Evolutionary conservation across 2,329 filamentous ascomycete species (phyloP).

Genomic region (Tolypocladium tundrense): DNA sequence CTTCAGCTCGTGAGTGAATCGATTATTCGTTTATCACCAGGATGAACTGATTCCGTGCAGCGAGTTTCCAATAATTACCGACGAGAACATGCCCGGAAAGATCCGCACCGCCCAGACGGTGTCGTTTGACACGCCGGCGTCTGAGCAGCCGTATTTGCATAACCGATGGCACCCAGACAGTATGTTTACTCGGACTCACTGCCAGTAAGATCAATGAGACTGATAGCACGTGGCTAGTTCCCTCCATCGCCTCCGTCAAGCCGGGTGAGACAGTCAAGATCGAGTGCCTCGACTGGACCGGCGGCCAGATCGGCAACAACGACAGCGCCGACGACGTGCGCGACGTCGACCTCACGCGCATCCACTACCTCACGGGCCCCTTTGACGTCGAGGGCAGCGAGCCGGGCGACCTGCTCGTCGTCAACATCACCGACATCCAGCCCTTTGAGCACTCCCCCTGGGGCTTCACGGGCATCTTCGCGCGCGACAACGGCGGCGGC

Average conservation of each 20-base stretch:
- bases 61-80: not conserved
- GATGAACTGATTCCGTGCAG: not conserved
- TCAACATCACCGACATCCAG: constrained; percentile 90
- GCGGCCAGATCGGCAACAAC: constrained; percentile 79
- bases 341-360: constrained; percentile 71
- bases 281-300: constrained; percentile 79
- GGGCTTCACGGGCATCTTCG: constrained; percentile 83
- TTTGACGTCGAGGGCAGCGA: constrained; percentile 79
- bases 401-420: constrained; percentile 73
- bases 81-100: constrained; percentile 19
- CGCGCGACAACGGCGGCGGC: constrained; percentile 72
- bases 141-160: constrained; percentile 59
- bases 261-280: constrained; percentile 87
- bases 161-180: constrained; percentile 92
- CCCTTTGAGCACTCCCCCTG: constrained; percentile 77
- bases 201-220: not conserved
- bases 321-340: constrained; percentile 83
- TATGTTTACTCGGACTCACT: constrained; percentile 25
- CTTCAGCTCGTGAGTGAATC: not conserved
- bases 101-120: constrained; percentile 50
- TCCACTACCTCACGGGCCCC: constrained; percentile 83
- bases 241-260: constrained; percentile 60
- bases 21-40: not conserved
- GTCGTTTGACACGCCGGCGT: constrained; percentile 55
- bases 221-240: constrained; percentile 43